Evolutionary conservation across 495 filamentous ascomycete species (phyloP).

Genomic region (Xylaria flabelliformis): DNA sequence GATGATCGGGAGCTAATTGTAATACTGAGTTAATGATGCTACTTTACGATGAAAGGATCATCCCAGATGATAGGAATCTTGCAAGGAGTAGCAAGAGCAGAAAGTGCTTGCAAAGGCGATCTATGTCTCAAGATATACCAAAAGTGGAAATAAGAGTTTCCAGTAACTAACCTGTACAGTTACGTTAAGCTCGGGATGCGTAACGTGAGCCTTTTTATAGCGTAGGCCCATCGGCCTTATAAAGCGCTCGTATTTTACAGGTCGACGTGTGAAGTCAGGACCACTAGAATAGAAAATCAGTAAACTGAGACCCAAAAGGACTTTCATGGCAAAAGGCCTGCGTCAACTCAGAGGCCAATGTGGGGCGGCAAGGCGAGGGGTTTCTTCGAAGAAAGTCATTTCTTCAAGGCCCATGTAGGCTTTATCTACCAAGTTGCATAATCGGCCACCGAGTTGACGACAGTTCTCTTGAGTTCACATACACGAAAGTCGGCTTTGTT

Average conservation of each 20-base stretch:
- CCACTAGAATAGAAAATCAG: conserved; percentile 47
- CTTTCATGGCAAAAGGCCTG: neutral
- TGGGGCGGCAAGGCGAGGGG: neutral
- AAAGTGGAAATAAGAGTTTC: neutral
- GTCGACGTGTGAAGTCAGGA: conserved; percentile 86
- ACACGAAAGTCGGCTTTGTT: conserved; percentile 70
- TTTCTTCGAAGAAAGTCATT: neutral
- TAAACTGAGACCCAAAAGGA: neutral
- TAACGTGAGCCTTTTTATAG: conserved; percentile 96
- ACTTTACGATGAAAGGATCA: too few relatives aligned
- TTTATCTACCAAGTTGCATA: neutral
- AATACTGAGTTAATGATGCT: neutral
- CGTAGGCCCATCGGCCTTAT: conserved; percentile 72
- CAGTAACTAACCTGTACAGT: conserved; percentile 68
- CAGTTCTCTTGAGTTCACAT: neutral
- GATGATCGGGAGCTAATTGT: conserved; percentile 69
- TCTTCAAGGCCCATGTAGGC: neutral
- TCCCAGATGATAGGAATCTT: neutral
- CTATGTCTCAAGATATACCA: neutral
- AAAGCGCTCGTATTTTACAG: conserved; percentile 94
- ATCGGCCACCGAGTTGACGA: neutral
- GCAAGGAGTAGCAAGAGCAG: neutral
- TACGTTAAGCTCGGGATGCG: conserved; percentile 82
- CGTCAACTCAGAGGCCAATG: neutral
- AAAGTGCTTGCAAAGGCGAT: neutral